Evolutionary conservation across 139 green algal species (phyloP).

Genomic region (Spirogloea muscicola): DNA sequence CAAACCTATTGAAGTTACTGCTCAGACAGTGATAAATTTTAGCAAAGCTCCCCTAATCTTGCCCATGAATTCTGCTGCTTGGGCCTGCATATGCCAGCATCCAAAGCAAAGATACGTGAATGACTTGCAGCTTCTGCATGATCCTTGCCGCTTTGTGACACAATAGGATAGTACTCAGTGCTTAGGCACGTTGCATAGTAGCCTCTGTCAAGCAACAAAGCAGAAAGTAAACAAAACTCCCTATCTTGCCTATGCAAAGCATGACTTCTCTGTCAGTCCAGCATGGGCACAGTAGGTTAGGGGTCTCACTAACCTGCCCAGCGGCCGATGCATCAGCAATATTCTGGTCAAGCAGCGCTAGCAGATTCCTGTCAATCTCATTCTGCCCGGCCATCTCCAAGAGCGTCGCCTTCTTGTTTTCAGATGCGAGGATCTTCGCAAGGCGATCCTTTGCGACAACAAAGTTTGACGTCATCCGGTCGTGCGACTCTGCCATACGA

Average conservation of each 20-base stretch:
- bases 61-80: conserved; percentile 40
- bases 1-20: no score
- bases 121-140: conserved; percentile 31
- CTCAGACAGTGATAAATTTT: conserved; percentile 34
- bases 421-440: conserved; percentile 64
- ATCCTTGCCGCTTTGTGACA: neutral
- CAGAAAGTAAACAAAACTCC: conserved; percentile 10
- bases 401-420: conserved; percentile 74
- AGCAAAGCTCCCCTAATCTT: conserved; percentile 19
- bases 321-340: conserved; percentile 53
- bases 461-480: conserved; percentile 55
- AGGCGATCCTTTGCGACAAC: conserved; percentile 61
- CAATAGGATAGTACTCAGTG: neutral
- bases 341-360: conserved; percentile 77
- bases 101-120: no score
- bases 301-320: conserved; percentile 9
- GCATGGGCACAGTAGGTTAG: neutral
- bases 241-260: neutral
- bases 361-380: conserved; percentile 70
- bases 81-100: conserved; percentile 20
- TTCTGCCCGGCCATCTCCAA: conserved; percentile 74
- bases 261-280: neutral
- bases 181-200: neutral
- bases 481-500: conserved; percentile 69
- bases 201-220: neutral